Evolutionary conservation across 495 filamentous ascomycete species (phyloP), one percentile per base, ranked within the genome.

Genomic region (Daldinia bambusicola): DNA sequence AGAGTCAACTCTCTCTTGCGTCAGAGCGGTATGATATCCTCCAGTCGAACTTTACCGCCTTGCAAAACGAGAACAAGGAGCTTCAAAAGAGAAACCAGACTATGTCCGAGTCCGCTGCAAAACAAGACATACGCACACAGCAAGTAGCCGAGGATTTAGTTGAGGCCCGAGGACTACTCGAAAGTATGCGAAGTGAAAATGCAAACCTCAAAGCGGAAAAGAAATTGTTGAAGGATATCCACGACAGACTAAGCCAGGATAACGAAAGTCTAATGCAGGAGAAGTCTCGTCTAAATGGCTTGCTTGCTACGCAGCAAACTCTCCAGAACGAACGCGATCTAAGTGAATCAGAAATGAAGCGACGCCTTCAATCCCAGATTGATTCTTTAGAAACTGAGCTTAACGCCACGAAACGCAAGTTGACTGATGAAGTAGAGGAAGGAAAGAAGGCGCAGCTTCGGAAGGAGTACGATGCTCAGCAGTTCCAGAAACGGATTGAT

Each of bases 131-230:
- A 37, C 88, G 87, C 41, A 95, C 90, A 12, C 95, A 98, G 71
- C 93, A 97, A 79, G 90, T 93, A 51, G 92, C 93, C 0, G 96
- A 99, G 80, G 95, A 99, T 72, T 84, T 98, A 0, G 89, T 98
- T 8, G 95, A 97, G 77, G 89, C 91, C 1, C 91, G 91, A 71
- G 91, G 89, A 63, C 78, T 95, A 38, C 82, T 89, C 9, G 95
- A 99, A 72, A 94, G 92, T 72, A 86, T 98, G 80, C 92, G 94
- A 20, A 93, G 90, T 51, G 95, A 98, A 70, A 95, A 87, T 66
- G 91, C 93, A 18, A 97, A 97, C 77, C 88, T 97, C 10, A 96
- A 95, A 77, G 94, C 94, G 0, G 95, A 98, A 75, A 96, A 95
- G 77, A 89, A 90, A 4, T 83, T 98, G 22, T 95, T 90, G 91